Evolutionary conservation across 108 stramenopile genomes (phyloP), one percentile per base, ranked within the genome.

Genomic region (Nitzschia inconspicua): DNA sequence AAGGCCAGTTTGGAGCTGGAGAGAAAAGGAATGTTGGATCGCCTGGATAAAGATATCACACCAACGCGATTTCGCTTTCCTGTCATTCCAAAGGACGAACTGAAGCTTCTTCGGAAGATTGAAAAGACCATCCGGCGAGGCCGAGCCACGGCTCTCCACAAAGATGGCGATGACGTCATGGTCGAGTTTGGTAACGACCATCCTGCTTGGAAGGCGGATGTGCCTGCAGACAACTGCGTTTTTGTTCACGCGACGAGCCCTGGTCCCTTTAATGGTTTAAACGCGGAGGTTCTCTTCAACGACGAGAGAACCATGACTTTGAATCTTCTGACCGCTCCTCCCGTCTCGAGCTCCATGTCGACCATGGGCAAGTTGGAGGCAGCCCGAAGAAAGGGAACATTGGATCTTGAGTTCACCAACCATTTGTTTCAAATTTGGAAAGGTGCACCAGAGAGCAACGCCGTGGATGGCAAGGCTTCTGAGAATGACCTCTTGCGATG

Each of bases 191-290:
- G 28, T 18, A n/a, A 30, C 22, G 37, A 30, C 20, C 16, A 23
- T 52, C 22, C 2, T 8, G 19, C 44, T 8, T 46, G 27, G 25
- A 30, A 49, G 35, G 6, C 35, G 5, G 19, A 26, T 5, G 41
- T 52, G 4, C 24, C 25, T 27, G 22, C 22, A 11, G 34, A 39
- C 3, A 49, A 63, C 13, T 34, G 20, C n/a, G 26, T 57, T 22
- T 70, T 70, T 54, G 54, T 70, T 6, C 69, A 70, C 28, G 61
- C 59, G n/a, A 69, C 68, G 31, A 69, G 68, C 19, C 68, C 68
- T 16, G 68, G 68, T 13, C 68, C 68, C 18, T 69, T 69, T 34
- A 62, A 69, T 26, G 60, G 32, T 14, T 41, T 29, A 4, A 23
- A 58, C n/a, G 2, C 24, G 1, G 36, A 19, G 11, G 65, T 57